Evolutionary conservation across 495 filamentous ascomycete species (phyloP), one percentile per base, ranked within the genome.

Genomic region (Parathielavia hyrcaniae): DNA sequence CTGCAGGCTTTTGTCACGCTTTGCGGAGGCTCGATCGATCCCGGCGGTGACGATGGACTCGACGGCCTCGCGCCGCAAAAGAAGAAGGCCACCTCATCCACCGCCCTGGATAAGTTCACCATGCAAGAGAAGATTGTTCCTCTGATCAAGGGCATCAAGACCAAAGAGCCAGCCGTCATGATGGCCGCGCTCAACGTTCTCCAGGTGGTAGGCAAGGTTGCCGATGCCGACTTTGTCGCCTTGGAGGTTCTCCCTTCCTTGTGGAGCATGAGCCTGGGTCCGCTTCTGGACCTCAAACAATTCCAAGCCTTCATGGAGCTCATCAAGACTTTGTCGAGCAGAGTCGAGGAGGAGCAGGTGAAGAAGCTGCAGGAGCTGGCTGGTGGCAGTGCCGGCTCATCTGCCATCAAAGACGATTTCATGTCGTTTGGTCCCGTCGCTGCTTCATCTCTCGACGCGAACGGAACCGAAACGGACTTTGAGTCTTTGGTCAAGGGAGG

Each of bases 91-190:
- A 84, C 82, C 30, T 83, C 81, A 4, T 88, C 89, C 2, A 80
- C 67, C 17, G 90, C 90, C 17, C 76, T 98, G 35, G 93, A 98
- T 72, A 97, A 97, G 68, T 96, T 90, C 63, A 97, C 93, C 1
- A 88, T 97, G 63, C 95, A 98, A 67, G 93, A 97, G 68, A 97
- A 95, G 72, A 85, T 98, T 16, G 81, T 97, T 5, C 93, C 93
- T 1, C 76, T 96, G 5, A 78, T 98, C 53, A 90, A 88, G 65
- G 90, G 76, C 1, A 97, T 98, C 70, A 97, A 97, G 69, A 98
- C 93, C 0, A 97, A 95, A 65, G 93, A 98, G 65, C 93, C 93
- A 0, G 91, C 89, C 2, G 93, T 98, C 4, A 96, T 96, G 87
- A 92, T 97, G 82, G 91, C 93, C 1, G 88, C 90, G 0, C 78